These are phyloP conservation scores for Zygosaccharomyces lentus DNA, from an alignment of 805 yeast genomes.

Conservation along the genomic window DNA sequence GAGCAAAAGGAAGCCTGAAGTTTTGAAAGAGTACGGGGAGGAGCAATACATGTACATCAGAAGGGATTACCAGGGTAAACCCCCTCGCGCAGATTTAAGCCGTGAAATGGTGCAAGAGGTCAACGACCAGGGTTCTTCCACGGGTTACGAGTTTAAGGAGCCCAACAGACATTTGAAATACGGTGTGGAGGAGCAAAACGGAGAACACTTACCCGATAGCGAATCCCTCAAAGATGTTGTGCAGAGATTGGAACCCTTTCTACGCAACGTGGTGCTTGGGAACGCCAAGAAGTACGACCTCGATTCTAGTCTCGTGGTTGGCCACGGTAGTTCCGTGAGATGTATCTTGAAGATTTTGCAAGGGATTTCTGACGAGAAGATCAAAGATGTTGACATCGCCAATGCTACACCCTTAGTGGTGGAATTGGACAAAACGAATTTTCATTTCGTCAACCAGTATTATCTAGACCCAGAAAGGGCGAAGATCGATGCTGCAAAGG, in stretches of 20 bases:
- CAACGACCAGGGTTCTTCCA: constrained; percentile 27
- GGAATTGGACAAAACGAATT: constrained; percentile 47
- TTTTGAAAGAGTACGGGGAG: constrained; percentile 61
- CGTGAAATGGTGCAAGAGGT: constrained; percentile 41
- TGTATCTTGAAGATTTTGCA: constrained; percentile 68
- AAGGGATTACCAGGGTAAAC: constrained; percentile 73
- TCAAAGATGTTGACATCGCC: constrained; percentile 72
- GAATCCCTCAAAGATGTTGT: constrained; percentile 74
- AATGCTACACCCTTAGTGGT: constrained; percentile 78
- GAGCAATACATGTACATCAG: constrained; percentile 75
- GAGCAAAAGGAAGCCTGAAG: constrained; percentile 68
- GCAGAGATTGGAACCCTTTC: constrained; percentile 58
- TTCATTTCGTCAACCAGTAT: constrained; percentile 48
- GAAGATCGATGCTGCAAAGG: constrained; percentile 71
- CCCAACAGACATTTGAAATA: constrained; percentile 36
- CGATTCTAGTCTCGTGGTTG: constrained; percentile 62
- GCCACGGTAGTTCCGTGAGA: constrained; percentile 80
- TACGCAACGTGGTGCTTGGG: constrained; percentile 45
- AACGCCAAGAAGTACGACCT: constrained; percentile 44
- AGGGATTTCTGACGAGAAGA: constrained; percentile 59
- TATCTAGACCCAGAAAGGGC: constrained; percentile 81
- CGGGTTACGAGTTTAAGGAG: constrained; percentile 36
- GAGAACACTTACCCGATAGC: constrained; percentile 53
- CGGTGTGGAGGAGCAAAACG: constrained; percentile 36
- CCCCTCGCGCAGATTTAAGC: constrained; percentile 42